Evolutionary conservation across 2,329 filamentous ascomycete species (phyloP).

Genomic region (Xylaria multiplex): DNA sequence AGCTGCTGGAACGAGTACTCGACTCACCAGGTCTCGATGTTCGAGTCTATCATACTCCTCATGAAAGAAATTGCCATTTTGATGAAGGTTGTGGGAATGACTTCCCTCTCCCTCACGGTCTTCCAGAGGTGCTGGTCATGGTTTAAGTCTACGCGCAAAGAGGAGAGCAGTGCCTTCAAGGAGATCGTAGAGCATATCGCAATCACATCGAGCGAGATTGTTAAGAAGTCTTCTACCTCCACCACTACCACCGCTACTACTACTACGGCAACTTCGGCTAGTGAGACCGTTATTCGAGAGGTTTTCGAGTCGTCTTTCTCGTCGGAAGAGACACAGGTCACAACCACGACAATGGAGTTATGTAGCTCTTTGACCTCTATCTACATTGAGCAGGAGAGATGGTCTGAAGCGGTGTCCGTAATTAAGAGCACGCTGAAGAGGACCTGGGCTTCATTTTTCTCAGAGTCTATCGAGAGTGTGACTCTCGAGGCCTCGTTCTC

Average conservation of each 20-base stretch:
- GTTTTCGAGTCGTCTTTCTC: conserved; percentile 37
- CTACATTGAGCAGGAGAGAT: conserved; percentile 34
- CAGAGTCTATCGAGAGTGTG: conserved; percentile 34
- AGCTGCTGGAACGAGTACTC: conserved; percentile 37
- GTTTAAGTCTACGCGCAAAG: conserved; percentile 36
- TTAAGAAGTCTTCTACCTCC: conserved; percentile 31
- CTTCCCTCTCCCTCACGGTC: conserved; percentile 34
- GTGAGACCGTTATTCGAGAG: conserved; percentile 35
- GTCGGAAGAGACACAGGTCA: conserved; percentile 29
- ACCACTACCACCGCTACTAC: conserved; percentile 24
- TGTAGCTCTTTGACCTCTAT: conserved; percentile 34
- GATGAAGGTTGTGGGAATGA: conserved; percentile 29
- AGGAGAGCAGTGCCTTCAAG: conserved; percentile 35
- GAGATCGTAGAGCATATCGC: conserved; percentile 36
- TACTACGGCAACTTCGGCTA: conserved; percentile 25
- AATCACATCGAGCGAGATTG: conserved; percentile 32
- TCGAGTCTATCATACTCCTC: conserved; percentile 34
- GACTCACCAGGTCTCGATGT: conserved; percentile 34
- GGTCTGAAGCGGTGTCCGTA: conserved; percentile 35
- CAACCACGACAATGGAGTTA: conserved; percentile 32
- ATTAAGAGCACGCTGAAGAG: conserved; percentile 31
- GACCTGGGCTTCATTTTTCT: conserved; percentile 36
- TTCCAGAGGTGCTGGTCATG: conserved; percentile 38
- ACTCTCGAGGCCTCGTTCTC: conserved; percentile 27
- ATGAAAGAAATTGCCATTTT: conserved; percentile 31